Base-by-base conservation (phyloP, 441 rosid genomes). In the Aquilaria agallochum region DNA sequence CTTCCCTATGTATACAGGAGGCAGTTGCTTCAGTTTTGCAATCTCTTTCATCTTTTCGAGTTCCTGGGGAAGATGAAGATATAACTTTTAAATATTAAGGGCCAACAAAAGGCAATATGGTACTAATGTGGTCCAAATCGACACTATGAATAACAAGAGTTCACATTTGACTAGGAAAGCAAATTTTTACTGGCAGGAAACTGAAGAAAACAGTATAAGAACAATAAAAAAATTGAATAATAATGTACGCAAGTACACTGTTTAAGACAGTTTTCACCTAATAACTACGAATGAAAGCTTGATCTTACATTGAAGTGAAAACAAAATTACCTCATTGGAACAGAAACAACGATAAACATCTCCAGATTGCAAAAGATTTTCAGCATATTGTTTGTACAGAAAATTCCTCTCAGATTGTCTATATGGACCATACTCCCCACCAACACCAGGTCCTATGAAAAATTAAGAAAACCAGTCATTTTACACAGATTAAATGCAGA, bases 281-380 rank as follows among this genome's bases (percentile, higher is more conserved):
- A 20, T 20, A 20, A 20, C 27, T 20, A 8, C 42, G 7, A 8
- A 2, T 2, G 42, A 36, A 36, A 36, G 42, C 42, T 36, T 36
- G 42, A 8, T 8, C 42, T 36, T 50, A 12, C 11, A 5, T 15
- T 50, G 8, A 50, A 50, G 27, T 50, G 53, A 50, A 51, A 54
- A 61, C 53, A 53, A n/a, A 11, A 40, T 61, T 68, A 92, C 95
- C 87, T 94, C 95, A 65, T 62, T 85, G 20, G 95, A 80, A 74
- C 95, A 91, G 73, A 94, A 94, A 68, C 99, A 94, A 31, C 81
- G 86, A 78, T 91, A 94, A 40, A 82, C 99, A 57, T 84, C 96
- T 56, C 94, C 97, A n/a, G 94, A 86, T 60, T 89, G 89, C 61
- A 94, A 68, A 64, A 94, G 95, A 66, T 78, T 94, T 62, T 82